These are phyloP conservation scores for Myriosclerotinia scirpicola DNA, from an alignment of 2,329 filamentous ascomycete species.

Conservation along the genomic window DNA sequence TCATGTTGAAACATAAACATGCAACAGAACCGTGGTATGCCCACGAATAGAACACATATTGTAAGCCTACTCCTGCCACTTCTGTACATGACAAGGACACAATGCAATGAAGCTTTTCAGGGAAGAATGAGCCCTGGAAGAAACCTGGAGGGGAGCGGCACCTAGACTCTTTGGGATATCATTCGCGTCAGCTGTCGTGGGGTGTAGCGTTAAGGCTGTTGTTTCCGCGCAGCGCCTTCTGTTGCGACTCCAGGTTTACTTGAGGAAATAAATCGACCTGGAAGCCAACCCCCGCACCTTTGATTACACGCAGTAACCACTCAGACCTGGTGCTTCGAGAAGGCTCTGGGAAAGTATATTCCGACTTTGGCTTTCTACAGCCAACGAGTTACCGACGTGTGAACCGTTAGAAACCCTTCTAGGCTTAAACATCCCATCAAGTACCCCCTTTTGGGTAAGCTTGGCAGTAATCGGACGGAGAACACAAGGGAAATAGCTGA, in stretches of 20 bases:
- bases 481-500: slow-evolving; percentile 14
- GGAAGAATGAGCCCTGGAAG: slow-evolving; percentile 4
- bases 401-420: background rate
- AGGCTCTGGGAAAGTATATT: slow-evolving; percentile 1
- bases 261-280: slow-evolving; percentile 21
- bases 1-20: slow-evolving; percentile 7
- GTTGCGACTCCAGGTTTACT: slow-evolving; percentile 13
- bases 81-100: background rate
- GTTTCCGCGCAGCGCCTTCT: slow-evolving; percentile 17
- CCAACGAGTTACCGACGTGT: background rate
- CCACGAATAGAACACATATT: slow-evolving; percentile 4
- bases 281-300: background rate
- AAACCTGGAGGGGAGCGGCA: slow-evolving; percentile 1
- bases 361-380: slow-evolving; percentile 17
- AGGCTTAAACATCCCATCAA: slow-evolving; percentile 10
- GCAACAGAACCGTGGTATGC: slow-evolving; percentile 1
- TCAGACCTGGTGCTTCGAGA: slow-evolving; percentile 14
- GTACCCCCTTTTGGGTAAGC: background rate
- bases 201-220: slow-evolving; percentile 19
- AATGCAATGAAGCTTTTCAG: slow-evolving; percentile 10
- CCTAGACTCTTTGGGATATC: slow-evolving; percentile 2
- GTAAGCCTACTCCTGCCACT: background rate
- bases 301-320: slow-evolving; percentile 18
- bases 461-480: slow-evolving; percentile 5
- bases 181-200: slow-evolving; percentile 16